A percentile compares a stretch with the other conserved stretches of the same genome.
phyloP scores from a whole-genome alignment of 208 protist species.

The Strigomonas culicis region DNA sequence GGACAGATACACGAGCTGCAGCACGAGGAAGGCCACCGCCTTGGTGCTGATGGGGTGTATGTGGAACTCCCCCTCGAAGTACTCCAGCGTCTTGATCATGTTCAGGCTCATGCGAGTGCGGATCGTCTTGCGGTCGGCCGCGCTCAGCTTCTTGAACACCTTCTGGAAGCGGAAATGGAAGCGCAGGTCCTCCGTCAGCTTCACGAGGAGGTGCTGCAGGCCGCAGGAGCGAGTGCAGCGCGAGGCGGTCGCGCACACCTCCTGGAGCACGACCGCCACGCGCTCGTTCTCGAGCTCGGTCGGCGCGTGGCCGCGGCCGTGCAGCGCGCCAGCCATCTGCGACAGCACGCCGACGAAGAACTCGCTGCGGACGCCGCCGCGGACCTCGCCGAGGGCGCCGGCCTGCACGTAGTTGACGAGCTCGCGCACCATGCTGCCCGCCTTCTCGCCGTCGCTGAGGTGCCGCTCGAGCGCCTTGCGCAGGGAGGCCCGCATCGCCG shows the following conservation, averaged over 20 bases:
- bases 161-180: conserved; percentile 85
- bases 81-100: conserved; percentile 81
- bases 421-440: conserved; percentile 46
- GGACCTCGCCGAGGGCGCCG: conserved; percentile 7
- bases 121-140: conserved; percentile 63
- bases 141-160: conserved; percentile 65
- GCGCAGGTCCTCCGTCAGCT: conserved; percentile 72
- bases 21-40: conserved; percentile 73
- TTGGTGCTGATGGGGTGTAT: conserved; percentile 61
- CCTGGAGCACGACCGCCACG: conserved; percentile 64
- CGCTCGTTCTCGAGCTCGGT: conserved; percentile 34
- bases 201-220: conserved; percentile 64
- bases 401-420: conserved; percentile 73
- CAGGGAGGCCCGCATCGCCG: conserved; percentile 34
- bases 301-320: conserved; percentile 20
- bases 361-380: conserved; percentile 38
- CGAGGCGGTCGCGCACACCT: conserved; percentile 53
- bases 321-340: conserved; percentile 82
- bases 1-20: conserved; percentile 71
- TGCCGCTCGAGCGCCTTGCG: conserved; percentile 50
- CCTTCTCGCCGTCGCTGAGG: conserved; percentile 74
- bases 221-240: conserved; percentile 68
- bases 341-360: conserved; percentile 77
- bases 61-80: conserved; percentile 80
- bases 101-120: conserved; percentile 57